Percentiles rank a stretch among this genome's conserved stretches.
Evolutionary conservation across 1,139 yeast genomes (phyloP).

Genomic region (Wickerhamiella pararugosa): DNA sequence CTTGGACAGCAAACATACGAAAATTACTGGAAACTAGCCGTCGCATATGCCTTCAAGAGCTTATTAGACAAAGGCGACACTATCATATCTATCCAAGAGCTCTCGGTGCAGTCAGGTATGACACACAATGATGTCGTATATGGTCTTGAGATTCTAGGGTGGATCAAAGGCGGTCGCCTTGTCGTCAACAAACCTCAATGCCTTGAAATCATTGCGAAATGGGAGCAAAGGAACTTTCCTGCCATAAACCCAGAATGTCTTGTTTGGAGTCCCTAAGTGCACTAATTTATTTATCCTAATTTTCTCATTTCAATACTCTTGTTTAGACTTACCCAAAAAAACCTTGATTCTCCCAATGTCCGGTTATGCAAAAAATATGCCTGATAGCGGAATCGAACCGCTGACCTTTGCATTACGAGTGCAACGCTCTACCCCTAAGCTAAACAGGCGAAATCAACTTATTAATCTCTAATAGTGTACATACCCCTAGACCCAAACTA

Average conservation of each 20-base stretch:
- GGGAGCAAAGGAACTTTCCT: slow-evolving; percentile 21
- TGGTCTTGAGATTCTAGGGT: slow-evolving; percentile 64
- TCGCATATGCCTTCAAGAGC: slow-evolving; percentile 34
- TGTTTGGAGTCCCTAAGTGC: slow-evolving; percentile 10
- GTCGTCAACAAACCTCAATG: slow-evolving; percentile 36
- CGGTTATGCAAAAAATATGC: slow-evolving; percentile 28
- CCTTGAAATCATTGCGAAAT: slow-evolving; percentile 1
- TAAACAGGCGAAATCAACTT: slow-evolving; percentile 30
- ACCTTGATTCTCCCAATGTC: neutral
- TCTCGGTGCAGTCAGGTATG: slow-evolving; percentile 71
- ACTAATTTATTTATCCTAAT: neutral
- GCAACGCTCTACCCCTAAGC: slow-evolving; percentile 55
- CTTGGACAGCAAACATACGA: slow-evolving; percentile 75
- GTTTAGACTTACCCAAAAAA: too few relatives aligned
- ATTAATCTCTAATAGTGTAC: too few relatives aligned
- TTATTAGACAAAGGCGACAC: slow-evolving; percentile 15
- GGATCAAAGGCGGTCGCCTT: slow-evolving; percentile 30
- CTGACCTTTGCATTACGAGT: slow-evolving; percentile 83
- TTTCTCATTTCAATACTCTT: too few relatives aligned
- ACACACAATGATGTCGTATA: slow-evolving; percentile 65
- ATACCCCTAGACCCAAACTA: too few relatives aligned
- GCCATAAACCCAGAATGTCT: slow-evolving; percentile 8
- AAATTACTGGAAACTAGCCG: slow-evolving; percentile 66
- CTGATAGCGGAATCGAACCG: slow-evolving; percentile 89
- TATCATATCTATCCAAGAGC: slow-evolving; percentile 36